Conservation (phyloP, 768 basidiomycete species). For the Cystofilobasidium ferigula region DNA sequence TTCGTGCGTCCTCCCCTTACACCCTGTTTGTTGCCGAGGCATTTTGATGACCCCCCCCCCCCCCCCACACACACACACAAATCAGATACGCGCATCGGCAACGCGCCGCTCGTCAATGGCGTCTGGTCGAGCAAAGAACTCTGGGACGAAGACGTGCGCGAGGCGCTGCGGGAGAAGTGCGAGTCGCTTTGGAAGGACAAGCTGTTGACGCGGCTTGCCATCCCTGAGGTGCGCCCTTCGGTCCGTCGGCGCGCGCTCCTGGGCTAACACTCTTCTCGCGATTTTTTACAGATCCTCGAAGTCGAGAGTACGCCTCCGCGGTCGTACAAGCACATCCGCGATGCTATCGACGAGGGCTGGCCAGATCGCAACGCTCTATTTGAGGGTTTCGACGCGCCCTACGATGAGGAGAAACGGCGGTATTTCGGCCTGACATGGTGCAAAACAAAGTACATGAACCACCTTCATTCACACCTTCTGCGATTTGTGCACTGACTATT, state of each 20-base stretch:
- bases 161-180: not conserved
- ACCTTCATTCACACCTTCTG: not conserved
- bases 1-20: constrained; percentile 4
- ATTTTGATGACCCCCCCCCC: not conserved
- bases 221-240: not conserved
- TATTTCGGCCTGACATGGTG: constrained; percentile 20
- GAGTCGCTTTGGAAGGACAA: not conserved
- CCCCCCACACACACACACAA: no score
- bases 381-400: not conserved
- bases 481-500: not conserved
- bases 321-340: constrained; percentile 4
- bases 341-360: constrained; percentile 14
- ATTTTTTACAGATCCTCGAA: not conserved
- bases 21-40: no score
- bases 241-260: no score
- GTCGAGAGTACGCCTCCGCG: not conserved
- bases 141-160: not conserved
- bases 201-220: not conserved
- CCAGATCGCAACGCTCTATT: not conserved
- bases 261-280: no score
- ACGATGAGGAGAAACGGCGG: not conserved
- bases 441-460: not conserved
- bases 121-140: constrained; percentile 14
- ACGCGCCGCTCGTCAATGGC: constrained; percentile 13
- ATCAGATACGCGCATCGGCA: constrained; percentile 26